Evolutionary conservation across 139 green algal species (phyloP).

Genomic region (Tetraselmis chui): DNA sequence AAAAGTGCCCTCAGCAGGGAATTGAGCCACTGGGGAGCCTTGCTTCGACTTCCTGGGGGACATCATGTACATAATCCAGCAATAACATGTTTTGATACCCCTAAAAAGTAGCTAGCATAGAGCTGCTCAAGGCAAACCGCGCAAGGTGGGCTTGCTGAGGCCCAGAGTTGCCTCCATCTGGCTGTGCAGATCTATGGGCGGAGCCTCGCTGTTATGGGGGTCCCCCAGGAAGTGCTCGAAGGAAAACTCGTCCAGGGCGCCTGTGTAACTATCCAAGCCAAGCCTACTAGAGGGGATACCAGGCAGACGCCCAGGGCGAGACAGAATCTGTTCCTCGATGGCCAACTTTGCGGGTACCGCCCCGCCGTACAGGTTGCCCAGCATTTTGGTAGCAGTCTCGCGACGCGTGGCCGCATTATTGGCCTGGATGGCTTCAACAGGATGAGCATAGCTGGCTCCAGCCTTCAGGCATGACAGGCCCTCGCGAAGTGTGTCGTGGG

Average conservation of each 20-base stretch:
- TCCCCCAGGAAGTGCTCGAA: slow-evolving; percentile 64
- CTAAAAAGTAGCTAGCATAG: not conserved
- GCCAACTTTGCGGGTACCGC: slow-evolving; percentile 57
- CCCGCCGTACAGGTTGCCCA: slow-evolving; percentile 65
- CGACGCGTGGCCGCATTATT: not conserved
- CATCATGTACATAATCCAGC: not conserved
- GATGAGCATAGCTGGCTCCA: slow-evolving; percentile 39
- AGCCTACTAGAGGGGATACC: slow-evolving; percentile 60
- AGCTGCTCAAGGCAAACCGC: not conserved
- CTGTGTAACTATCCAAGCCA: slow-evolving; percentile 63
- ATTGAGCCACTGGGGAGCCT: not conserved
- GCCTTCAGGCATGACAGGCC: slow-evolving; percentile 68
- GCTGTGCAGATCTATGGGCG: slow-evolving; percentile 50
- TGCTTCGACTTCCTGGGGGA: not conserved
- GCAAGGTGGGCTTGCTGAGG: slow-evolving; percentile 10
- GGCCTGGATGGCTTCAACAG: slow-evolving; percentile 65
- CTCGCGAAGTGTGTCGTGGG: slow-evolving; percentile 59
- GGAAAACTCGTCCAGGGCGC: slow-evolving; percentile 69
- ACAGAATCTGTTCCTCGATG: slow-evolving; percentile 78
- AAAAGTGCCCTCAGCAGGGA: not conserved
- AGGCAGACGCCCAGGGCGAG: slow-evolving; percentile 36
- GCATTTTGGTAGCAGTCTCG: slow-evolving; percentile 29
- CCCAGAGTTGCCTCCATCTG: slow-evolving; percentile 59
- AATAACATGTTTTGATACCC: not conserved
- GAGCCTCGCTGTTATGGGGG: slow-evolving; percentile 28